Base-by-base conservation (phyloP, 345 rosid species). In the Clausena lansium region DNA sequence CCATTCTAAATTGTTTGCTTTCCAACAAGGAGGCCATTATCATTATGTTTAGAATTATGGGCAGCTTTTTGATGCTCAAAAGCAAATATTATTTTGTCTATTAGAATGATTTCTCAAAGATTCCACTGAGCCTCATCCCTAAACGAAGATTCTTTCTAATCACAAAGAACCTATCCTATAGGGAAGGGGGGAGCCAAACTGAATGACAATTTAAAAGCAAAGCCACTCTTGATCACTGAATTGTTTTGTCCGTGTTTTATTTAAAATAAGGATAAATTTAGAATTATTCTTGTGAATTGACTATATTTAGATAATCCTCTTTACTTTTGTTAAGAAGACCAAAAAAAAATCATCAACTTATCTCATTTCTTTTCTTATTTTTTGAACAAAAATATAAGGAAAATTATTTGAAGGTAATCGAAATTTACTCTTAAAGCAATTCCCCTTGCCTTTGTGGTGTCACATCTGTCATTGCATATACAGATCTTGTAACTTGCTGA, bases 1-100 rank as follows among this genome's bases (percentile, higher is more conserved):
- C 57, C 5, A 52, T 17, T 19, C 20, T 52, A 52, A 17, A 52
- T 52, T 62, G 78, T 63, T 75, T 38, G 76, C 84, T 84, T 78
- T 81, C 75, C 80, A 81, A 79, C 80, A 61, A 75, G 62, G 74
- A 78, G 76, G 76, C 33, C 84, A 73, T 59, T 82, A 71, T 27
- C 82, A 73, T 59, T 79, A 71, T 33, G 6, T 65, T 71, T 75
- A 60, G 81, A 74, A 36, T 78, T 70, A 75, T 70, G 73, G 76
- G 78, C n/a, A 61, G 38, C 69, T 66, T 77, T 50, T 9, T 74
- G 17, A 76, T 32, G 54, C 81, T 68, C 63, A 52, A 52, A 68
- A 62, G 81, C 76, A 76, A 76, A 57, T 27, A 62, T 55, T 27
- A 22, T 8, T 32, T 70, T 77, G 70, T 77, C 81, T 27, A 39